phyloP scores from a whole-genome alignment of 2,329 filamentous ascomycete species.

The Blastomyces parvus region DNA sequence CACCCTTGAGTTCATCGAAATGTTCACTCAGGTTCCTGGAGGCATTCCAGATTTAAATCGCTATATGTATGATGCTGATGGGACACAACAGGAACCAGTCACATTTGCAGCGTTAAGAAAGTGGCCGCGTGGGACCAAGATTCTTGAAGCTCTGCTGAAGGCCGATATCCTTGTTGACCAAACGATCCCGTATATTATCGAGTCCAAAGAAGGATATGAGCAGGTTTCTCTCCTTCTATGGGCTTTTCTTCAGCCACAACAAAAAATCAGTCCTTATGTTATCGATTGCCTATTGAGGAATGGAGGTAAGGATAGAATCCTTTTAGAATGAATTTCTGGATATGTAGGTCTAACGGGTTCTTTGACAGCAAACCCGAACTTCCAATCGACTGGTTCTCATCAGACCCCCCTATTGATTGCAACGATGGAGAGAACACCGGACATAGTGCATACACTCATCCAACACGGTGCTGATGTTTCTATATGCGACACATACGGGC shows the following conservation, averaged over 20 bases:
- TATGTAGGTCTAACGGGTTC: conserved; percentile 14
- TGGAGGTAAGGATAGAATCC: conserved; percentile 24
- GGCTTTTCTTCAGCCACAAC: conserved; percentile 54
- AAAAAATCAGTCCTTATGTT: conserved; percentile 50
- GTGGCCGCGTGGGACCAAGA: conserved; percentile 46
- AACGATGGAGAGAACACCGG: conserved; percentile 46
- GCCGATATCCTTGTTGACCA: conserved; percentile 54
- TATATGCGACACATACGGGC: conserved; percentile 46
- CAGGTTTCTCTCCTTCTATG: conserved; percentile 50
- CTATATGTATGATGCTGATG: conserved; percentile 40
- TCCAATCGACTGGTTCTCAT: conserved; percentile 44
- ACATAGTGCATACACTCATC: conserved; percentile 49
- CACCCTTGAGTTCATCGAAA: conserved; percentile 41
- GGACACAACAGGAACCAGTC: conserved; percentile 39
- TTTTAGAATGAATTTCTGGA: background rate
- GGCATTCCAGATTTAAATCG: conserved; percentile 11
- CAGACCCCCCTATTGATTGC: conserved; percentile 53
- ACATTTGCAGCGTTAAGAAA: conserved; percentile 46
- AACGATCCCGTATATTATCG: conserved; percentile 37
- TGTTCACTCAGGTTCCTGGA: conserved; percentile 34
- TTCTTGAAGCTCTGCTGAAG: conserved; percentile 47
- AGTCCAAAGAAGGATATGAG: conserved; percentile 45
- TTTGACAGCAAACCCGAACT: conserved; percentile 46
- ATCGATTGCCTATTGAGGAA: conserved; percentile 49
- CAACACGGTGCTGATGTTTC: conserved; percentile 52